phyloP scores from a whole-genome alignment of 768 basidiomycete species.

The Tulasnella sp. region DNA sequence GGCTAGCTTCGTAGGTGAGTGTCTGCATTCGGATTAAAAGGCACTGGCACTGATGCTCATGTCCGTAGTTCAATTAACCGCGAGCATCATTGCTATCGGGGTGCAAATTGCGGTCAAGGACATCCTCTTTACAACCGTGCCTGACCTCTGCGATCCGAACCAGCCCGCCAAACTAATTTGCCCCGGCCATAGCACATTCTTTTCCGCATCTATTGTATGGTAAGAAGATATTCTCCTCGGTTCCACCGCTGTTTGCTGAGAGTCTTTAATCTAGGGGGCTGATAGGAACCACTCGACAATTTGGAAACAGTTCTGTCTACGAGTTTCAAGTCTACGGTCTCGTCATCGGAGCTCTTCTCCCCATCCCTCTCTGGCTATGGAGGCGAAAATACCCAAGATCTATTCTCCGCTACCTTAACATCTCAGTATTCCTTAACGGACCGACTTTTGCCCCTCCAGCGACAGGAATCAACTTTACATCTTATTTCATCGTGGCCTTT shows the following conservation, averaged over 20 bases:
- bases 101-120: conserved; percentile 49
- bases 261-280: conserved; percentile 45
- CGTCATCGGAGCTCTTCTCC: conserved; percentile 48
- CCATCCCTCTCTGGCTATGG: conserved; percentile 49
- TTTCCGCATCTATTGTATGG: conserved; percentile 49
- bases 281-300: conserved; percentile 52
- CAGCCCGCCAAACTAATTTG: conserved; percentile 48
- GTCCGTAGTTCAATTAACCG: conserved; percentile 48
- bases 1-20: too few relatives aligned
- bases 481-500: conserved; percentile 50
- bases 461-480: conserved; percentile 52
- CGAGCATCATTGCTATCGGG: conserved; percentile 44
- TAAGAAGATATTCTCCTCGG: conserved; percentile 36
- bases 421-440: conserved; percentile 51
- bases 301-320: conserved; percentile 47
- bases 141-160: conserved; percentile 46
- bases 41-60: neutral
- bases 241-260: neutral
- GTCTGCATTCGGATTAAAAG: neutral
- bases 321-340: conserved; percentile 48
- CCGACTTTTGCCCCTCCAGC: conserved; percentile 50
- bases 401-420: conserved; percentile 46
- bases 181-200: conserved; percentile 40
- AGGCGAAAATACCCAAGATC: conserved; percentile 44
- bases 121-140: conserved; percentile 45